These are phyloP conservation scores for Moesziomyces globuligerus DNA, from an alignment of 1,284 basidiomycete genomes.

Conservation along the genomic window DNA sequence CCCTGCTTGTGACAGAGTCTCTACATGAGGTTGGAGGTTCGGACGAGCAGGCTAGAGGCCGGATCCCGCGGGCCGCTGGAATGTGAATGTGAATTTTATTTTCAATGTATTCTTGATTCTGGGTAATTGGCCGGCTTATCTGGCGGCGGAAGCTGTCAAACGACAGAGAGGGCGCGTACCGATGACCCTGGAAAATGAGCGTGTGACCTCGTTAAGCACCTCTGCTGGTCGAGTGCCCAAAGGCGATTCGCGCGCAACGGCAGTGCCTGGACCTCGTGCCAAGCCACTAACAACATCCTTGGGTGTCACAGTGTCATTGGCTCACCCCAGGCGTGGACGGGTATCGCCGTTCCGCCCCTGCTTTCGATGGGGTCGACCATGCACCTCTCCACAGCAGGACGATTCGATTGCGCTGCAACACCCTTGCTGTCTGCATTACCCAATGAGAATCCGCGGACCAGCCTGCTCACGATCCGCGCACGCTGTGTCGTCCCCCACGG, in stretches of 20 bases:
- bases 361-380: too few species aligned
- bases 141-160: neutral
- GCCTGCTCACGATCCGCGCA: neutral
- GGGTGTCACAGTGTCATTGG: too few species aligned
- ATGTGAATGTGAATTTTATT: neutral
- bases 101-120: neutral
- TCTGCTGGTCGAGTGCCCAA: too few species aligned
- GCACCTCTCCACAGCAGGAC: neutral
- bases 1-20: too few species aligned
- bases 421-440: neutral
- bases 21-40: too few species aligned
- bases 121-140: neutral
- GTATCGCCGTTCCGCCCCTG: too few species aligned
- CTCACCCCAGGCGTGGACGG: too few species aligned
- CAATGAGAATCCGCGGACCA: neutral
- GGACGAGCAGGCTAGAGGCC: too few species aligned
- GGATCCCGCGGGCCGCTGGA: too few species aligned
- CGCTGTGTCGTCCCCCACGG: neutral
- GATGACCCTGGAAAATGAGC: neutral
- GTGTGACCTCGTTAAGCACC: constrained; percentile 25
- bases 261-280: neutral
- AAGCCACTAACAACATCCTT: too few species aligned
- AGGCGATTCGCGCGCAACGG: too few species aligned
- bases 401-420: neutral
- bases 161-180: neutral